phyloP scores from a whole-genome alignment of 805 yeast species.

The Alloascoidea hylecoeti region DNA sequence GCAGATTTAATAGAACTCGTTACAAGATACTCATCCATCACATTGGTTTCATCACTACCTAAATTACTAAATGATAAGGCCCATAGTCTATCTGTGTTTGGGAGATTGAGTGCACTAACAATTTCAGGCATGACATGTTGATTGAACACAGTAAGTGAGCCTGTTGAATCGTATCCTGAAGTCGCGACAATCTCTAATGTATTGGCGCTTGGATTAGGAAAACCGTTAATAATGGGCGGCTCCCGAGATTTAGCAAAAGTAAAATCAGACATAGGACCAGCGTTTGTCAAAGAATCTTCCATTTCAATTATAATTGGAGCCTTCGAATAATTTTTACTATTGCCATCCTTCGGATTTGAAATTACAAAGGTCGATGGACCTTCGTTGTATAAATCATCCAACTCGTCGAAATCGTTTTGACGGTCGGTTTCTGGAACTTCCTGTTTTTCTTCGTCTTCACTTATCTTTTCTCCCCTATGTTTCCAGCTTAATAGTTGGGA shows the following conservation, averaged over 20 bases:
- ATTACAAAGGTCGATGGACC: background rate
- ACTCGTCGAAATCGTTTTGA: no score
- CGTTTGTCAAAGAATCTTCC: slow-evolving; percentile 41
- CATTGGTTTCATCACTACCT: slow-evolving; percentile 14
- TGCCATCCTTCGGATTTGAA: background rate
- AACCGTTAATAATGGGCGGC: slow-evolving; percentile 42
- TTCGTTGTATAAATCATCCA: slow-evolving; percentile 2
- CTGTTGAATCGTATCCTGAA: slow-evolving; percentile 44
- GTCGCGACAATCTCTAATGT: slow-evolving; percentile 60
- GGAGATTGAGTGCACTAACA: slow-evolving; percentile 54
- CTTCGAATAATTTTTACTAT: background rate
- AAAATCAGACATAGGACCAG: slow-evolving; percentile 64
- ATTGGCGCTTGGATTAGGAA: slow-evolving; percentile 50
- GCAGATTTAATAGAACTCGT: slow-evolving; percentile 55
- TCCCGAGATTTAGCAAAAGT: slow-evolving; percentile 44
- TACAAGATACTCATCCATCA: slow-evolving; percentile 42
- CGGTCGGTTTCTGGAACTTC: background rate
- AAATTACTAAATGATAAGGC: slow-evolving; percentile 24
- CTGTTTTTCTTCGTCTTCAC: slow-evolving; percentile 1
- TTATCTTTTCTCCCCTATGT: slow-evolving; percentile 4
- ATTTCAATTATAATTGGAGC: slow-evolving; percentile 6
- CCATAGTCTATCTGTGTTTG: slow-evolving; percentile 67
- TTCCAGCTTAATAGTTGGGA: slow-evolving; percentile 33
- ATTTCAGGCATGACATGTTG: slow-evolving; percentile 59
- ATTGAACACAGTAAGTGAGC: slow-evolving; percentile 45